Evolutionary conservation across 768 basidiomycete species (phyloP).

Genomic region (Trametes cingulata): DNA sequence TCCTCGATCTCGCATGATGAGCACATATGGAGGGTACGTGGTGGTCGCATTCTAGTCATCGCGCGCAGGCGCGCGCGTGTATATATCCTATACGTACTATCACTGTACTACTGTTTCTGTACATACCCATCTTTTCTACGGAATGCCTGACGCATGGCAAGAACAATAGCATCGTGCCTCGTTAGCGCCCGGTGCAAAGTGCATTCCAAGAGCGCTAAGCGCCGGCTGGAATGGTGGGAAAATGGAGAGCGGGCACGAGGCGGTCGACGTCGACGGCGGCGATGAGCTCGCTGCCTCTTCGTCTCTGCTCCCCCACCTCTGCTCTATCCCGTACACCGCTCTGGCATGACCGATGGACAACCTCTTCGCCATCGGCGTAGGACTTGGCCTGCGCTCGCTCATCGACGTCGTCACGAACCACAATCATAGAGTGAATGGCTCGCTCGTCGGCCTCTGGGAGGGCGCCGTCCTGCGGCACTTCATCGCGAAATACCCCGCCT

Average conservation of each 20-base stretch:
- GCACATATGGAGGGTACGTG: background rate
- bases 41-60: background rate
- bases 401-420: constrained; percentile 53
- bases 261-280: constrained; percentile 1
- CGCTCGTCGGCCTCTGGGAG: constrained; percentile 78
- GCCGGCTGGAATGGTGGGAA: background rate
- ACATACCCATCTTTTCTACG: background rate
- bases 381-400: constrained; percentile 64
- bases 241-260: constrained; percentile 12
- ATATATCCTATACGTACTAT: background rate
- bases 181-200: background rate
- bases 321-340: background rate
- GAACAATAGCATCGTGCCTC: background rate
- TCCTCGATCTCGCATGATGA: constrained; percentile 35
- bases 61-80: background rate
- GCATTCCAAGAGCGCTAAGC: background rate
- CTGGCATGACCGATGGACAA: constrained; percentile 56
- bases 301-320: background rate
- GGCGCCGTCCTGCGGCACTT: constrained; percentile 75
- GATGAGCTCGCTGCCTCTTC: constrained; percentile 2
- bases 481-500: constrained; percentile 61
- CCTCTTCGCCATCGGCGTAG: constrained; percentile 65
- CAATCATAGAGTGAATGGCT: constrained; percentile 55
- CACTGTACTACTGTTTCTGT: background rate
- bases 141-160: background rate